Conservation (phyloP, 148 eudicot species). For the Fallopia convolvulus region DNA sequence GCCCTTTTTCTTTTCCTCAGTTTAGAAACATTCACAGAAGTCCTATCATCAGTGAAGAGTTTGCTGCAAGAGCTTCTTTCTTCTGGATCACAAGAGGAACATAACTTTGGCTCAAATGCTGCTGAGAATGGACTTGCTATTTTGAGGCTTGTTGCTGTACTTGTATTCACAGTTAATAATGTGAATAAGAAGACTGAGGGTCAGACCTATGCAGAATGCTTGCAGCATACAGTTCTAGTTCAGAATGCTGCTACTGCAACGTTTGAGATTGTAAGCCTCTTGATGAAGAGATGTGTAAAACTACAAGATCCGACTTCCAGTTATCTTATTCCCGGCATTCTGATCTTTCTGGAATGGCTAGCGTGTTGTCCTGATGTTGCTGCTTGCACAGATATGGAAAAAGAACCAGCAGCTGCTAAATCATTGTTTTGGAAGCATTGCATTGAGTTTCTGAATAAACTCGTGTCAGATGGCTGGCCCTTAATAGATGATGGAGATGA, state of each 20-base stretch:
- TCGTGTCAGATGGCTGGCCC: conserved; percentile 25
- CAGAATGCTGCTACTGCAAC: conserved; percentile 41
- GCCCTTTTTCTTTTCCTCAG: conserved; percentile 21
- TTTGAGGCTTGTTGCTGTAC: conserved; percentile 35
- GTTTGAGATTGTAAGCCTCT: conserved; percentile 41
- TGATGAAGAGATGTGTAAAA: conserved; percentile 37
- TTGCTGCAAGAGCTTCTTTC: conserved; percentile 40
- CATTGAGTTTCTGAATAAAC: conserved; percentile 36
- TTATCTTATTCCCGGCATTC: conserved; percentile 45
- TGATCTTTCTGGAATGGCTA: conserved; percentile 55
- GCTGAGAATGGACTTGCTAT: conserved; percentile 35
- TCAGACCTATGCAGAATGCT: conserved; percentile 44
- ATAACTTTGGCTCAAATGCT: conserved; percentile 32
- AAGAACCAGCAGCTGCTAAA: conserved; percentile 26
- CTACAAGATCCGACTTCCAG: conserved; percentile 41
- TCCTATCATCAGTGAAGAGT: conserved; percentile 35
- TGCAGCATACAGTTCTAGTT: conserved; percentile 39
- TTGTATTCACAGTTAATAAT: conserved; percentile 42
- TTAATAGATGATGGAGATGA: conserved; percentile 41
- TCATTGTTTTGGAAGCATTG: conserved; percentile 45
- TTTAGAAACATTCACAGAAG: conserved; percentile 37
- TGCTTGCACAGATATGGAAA: conserved; percentile 24
- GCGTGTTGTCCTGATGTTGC: conserved; percentile 47
- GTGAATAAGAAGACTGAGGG: conserved; percentile 43
- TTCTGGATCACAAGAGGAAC: conserved; percentile 42